phyloP scores from a whole-genome alignment of 2,329 filamentous ascomycete species.

The Lachnellula cervina region DNA sequence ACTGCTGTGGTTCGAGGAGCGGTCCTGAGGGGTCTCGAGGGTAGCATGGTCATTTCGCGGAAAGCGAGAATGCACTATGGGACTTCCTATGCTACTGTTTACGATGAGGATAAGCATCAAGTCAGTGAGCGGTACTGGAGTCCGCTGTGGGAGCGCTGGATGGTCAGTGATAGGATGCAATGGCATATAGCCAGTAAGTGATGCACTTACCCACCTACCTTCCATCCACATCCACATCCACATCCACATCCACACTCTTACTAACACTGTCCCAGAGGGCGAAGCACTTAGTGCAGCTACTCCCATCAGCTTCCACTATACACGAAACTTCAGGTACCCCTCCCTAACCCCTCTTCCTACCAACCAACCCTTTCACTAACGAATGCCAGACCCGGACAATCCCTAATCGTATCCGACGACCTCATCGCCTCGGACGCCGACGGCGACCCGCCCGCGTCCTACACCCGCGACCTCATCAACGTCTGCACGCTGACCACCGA shows the following conservation, averaged over 20 bases:
- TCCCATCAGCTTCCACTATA: conserved; percentile 80
- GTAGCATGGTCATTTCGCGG: conserved; percentile 72
- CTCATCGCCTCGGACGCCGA: conserved; percentile 72
- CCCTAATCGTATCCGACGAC: conserved; percentile 70
- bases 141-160: conserved; percentile 75
- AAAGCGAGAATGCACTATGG: conserved; percentile 70
- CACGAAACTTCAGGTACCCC: conserved; percentile 60
- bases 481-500: conserved; percentile 81
- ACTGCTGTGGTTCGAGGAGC: conserved; percentile 75
- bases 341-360: neutral
- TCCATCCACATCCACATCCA: neutral
- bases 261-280: conserved; percentile 43
- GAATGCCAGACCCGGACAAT: conserved; percentile 59
- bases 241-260: neutral
- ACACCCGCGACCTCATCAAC: conserved; percentile 58
- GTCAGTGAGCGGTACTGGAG: conserved; percentile 74
- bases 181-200: conserved; percentile 69
- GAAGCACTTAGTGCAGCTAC: conserved; percentile 68
- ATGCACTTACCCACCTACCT: neutral
- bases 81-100: conserved; percentile 75
- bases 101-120: conserved; percentile 69
- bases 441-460: conserved; percentile 50
- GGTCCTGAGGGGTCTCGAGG: conserved; percentile 68
- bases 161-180: conserved; percentile 79
- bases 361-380: conserved; percentile 1